These are phyloP conservation scores for Paramecium primaurelia DNA, from an alignment of 73 alveolate genomes.

Conservation along the genomic window DNA sequence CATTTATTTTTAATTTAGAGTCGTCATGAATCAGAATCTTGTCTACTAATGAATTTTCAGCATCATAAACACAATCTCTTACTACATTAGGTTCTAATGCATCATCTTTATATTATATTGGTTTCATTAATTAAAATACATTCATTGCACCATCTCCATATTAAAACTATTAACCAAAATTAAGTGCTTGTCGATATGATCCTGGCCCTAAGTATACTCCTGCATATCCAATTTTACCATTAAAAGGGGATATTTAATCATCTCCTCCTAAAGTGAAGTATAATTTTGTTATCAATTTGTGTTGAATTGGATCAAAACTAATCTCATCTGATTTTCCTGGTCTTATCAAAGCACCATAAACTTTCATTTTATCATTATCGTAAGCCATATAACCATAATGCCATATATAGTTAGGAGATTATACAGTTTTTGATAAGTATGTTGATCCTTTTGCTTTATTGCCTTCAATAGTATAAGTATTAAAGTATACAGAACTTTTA, in stretches of 20 bases:
- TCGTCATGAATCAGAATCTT: constrained; percentile 11
- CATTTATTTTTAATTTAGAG: not conserved
- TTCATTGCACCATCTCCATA: constrained; percentile 43
- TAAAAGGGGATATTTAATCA: constrained; percentile 8
- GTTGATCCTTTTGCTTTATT: constrained; percentile 8
- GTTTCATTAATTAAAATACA: not conserved
- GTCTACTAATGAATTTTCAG: not conserved
- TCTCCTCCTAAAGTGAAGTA: constrained; percentile 29
- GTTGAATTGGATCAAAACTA: not conserved
- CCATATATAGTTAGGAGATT: not conserved
- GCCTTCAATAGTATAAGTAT: constrained; percentile 44
- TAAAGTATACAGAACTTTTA: not conserved
- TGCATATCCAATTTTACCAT: constrained; percentile 41
- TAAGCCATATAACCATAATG: not conserved
- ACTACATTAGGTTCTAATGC: not conserved
- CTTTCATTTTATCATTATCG: not conserved
- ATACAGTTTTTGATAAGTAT: not conserved
- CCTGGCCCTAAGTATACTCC: constrained; percentile 38
- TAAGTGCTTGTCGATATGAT: not conserved
- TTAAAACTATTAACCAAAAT: not conserved
- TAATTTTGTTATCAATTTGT: not conserved
- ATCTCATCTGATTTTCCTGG: constrained; percentile 40
- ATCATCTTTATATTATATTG: not conserved
- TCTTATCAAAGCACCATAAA: constrained; percentile 11
- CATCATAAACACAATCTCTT: not conserved